Conservation (phyloP, 2,329 filamentous ascomycete genomes). For the Chaetomium strumarium region DNA sequence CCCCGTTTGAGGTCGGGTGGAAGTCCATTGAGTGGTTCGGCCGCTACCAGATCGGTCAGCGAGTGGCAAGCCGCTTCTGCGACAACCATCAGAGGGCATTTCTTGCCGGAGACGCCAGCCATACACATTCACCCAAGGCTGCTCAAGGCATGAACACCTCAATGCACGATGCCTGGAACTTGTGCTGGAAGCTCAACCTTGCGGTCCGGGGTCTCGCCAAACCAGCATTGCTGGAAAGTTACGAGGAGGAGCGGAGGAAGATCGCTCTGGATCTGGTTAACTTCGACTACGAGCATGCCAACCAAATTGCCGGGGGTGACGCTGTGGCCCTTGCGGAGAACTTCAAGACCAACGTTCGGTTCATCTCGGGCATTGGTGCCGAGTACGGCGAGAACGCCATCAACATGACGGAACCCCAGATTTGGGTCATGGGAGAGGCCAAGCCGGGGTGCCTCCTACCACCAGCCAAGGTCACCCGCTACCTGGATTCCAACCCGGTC, state of each 20-base stretch:
- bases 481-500: constrained; percentile 71
- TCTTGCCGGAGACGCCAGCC: constrained; percentile 63
- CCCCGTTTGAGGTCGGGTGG: constrained; percentile 53
- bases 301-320: constrained; percentile 51
- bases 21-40: constrained; percentile 64
- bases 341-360: constrained; percentile 60
- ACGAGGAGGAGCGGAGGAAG: constrained; percentile 57
- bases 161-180: constrained; percentile 57
- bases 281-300: constrained; percentile 48
- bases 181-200: constrained; percentile 48
- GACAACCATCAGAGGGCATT: constrained; percentile 59
- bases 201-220: constrained; percentile 51
- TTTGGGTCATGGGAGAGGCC: constrained; percentile 42
- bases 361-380: constrained; percentile 62
- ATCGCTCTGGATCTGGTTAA: constrained; percentile 54
- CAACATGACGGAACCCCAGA: constrained; percentile 39
- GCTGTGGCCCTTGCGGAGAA: constrained; percentile 54
- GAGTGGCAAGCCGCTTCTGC: constrained; percentile 64
- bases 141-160: constrained; percentile 63
- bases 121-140: constrained; percentile 67
- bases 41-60: constrained; percentile 64
- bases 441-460: constrained; percentile 53
- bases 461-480: constrained; percentile 66
- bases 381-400: constrained; percentile 49
- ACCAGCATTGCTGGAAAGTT: constrained; percentile 51